Evolutionary conservation across 75 land plant species (phyloP).

Genomic region (Picea sitchensis): DNA sequence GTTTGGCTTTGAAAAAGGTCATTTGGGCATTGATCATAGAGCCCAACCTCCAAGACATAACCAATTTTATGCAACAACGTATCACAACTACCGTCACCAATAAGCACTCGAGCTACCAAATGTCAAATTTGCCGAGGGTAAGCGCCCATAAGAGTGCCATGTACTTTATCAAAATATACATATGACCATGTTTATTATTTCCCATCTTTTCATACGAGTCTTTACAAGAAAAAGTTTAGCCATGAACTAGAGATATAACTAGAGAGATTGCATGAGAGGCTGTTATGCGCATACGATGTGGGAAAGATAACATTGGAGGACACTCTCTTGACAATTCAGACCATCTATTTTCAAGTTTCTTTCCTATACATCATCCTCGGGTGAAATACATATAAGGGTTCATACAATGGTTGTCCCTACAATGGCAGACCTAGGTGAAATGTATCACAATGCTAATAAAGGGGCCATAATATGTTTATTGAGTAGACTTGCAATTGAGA

Average conservation of each 20-base stretch:
- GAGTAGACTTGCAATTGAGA: conserved; percentile 88
- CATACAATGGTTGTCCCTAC: conserved; percentile 94
- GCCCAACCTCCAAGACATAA: no score
- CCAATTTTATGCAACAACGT: no score
- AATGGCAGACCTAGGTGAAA: conserved; percentile 72
- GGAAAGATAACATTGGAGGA: conserved; percentile 96
- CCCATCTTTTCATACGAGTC: conserved; percentile 63
- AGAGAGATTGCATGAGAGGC: conserved; percentile 99
- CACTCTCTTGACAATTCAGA: conserved; percentile 72
- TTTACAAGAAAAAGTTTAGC: conserved; percentile 68
- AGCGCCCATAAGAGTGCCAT: no score
- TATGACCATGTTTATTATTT: conserved; percentile 92
- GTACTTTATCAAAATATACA: conserved; percentile 84
- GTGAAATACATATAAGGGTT: conserved; percentile 92
- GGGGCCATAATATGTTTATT: conserved; percentile 77
- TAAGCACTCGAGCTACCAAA: no score
- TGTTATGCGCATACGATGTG: conserved; percentile 93
- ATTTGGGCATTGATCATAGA: no score
- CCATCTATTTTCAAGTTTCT: conserved; percentile 94
- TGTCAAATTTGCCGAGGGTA: no score
- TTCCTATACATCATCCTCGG: conserved; percentile 92
- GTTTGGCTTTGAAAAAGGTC: no score
- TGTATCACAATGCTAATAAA: conserved; percentile 89
- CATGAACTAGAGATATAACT: conserved; percentile 83
- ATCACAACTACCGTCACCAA: no score